These are phyloP conservation scores for Cordyceps fumosorosea DNA, from an alignment of 2,329 filamentous ascomycete species.

Conservation along the genomic window DNA sequence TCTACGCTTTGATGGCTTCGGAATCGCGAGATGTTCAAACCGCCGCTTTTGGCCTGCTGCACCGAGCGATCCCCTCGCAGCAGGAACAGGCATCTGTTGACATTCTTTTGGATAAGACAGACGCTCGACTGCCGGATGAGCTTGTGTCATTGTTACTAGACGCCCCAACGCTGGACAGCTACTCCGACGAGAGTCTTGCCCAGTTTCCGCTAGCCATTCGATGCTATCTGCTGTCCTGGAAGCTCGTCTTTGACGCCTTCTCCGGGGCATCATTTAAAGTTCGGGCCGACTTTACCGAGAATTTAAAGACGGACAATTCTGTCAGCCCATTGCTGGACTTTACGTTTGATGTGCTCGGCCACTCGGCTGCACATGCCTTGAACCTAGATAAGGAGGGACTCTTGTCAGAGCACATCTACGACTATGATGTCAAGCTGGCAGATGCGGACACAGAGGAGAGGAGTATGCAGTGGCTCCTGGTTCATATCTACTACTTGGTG, in stretches of 20 bases:
- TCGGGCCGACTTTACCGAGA: slow-evolving; percentile 70
- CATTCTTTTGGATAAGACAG: slow-evolving; percentile 61
- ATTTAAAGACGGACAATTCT: slow-evolving; percentile 68
- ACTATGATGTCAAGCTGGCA: slow-evolving; percentile 46
- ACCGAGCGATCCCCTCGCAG: slow-evolving; percentile 66
- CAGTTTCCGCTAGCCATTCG: slow-evolving; percentile 64
- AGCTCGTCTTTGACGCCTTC: slow-evolving; percentile 83
- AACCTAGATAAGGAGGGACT: slow-evolving; percentile 66
- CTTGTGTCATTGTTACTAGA: slow-evolving; percentile 78
- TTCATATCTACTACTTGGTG: slow-evolving; percentile 78
- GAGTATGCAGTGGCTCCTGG: slow-evolving; percentile 75
- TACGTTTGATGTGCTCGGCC: slow-evolving; percentile 77
- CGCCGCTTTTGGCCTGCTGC: slow-evolving; percentile 73
- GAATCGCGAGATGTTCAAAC: slow-evolving; percentile 70
- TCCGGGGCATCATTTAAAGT: slow-evolving; percentile 72
- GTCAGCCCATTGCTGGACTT: slow-evolving; percentile 68
- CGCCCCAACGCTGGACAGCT: slow-evolving; percentile 62
- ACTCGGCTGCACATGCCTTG: slow-evolving; percentile 64
- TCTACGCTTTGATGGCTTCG: slow-evolving; percentile 72
- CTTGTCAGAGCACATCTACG: slow-evolving; percentile 45
- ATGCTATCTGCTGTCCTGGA: slow-evolving; percentile 83
- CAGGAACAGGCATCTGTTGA: slow-evolving; percentile 83
- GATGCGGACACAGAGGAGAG: slow-evolving; percentile 58
- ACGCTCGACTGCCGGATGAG: slow-evolving; percentile 73
- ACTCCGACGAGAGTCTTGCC: slow-evolving; percentile 59